phyloP scores from a whole-genome alignment of 2,329 filamentous ascomycete genomes.

The Fusarium temperatum region DNA sequence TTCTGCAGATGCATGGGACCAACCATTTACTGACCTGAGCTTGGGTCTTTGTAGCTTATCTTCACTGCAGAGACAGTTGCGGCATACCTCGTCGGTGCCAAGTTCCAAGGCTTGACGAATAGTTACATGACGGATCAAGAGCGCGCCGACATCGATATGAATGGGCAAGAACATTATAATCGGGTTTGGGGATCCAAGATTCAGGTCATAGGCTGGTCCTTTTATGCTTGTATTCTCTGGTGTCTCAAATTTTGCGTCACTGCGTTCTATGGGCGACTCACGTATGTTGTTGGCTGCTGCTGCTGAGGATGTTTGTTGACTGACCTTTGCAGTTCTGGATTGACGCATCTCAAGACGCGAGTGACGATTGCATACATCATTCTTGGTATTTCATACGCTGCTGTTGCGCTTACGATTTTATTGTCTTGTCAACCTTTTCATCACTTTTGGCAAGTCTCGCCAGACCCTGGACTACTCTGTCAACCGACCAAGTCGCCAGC shows the following conservation, averaged over 20 bases:
- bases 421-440: constrained; percentile 48
- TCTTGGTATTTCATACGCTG: constrained; percentile 22
- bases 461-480: constrained; percentile 45
- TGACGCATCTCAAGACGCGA: constrained; percentile 21
- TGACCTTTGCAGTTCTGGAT: constrained; percentile 23
- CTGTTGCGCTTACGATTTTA: constrained; percentile 23
- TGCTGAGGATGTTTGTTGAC: background rate
- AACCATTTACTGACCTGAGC: too few species aligned
- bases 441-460: constrained; percentile 59
- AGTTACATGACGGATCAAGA: constrained; percentile 33
- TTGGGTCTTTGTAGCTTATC: constrained; percentile 19
- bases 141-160: constrained; percentile 22
- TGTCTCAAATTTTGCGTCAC: constrained; percentile 43
- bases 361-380: constrained; percentile 28
- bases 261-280: constrained; percentile 43
- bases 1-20: background rate
- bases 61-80: constrained; percentile 36
- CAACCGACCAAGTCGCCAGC: constrained; percentile 34
- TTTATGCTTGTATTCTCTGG: constrained; percentile 47
- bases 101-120: constrained; percentile 34
- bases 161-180: constrained; percentile 28
- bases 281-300: constrained; percentile 28
- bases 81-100: constrained; percentile 33
- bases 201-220: constrained; percentile 45
- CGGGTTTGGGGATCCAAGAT: constrained; percentile 44